These are phyloP conservation scores for Fraxinus sp. DNA, from an alignment of 305 asterid genomes.

Conservation along the genomic window DNA sequence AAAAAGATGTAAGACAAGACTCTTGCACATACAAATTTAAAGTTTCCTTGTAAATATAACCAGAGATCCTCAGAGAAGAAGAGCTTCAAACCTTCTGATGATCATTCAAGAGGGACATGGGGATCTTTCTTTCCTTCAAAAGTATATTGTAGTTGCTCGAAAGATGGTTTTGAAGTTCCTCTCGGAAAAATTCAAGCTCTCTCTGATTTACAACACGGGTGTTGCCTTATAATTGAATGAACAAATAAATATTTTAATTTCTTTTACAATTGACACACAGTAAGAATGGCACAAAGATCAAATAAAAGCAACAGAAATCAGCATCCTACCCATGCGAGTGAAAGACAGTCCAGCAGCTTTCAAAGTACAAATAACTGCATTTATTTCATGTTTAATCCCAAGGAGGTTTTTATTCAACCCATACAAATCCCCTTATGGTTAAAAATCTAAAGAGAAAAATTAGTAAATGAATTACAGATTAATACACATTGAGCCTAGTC, in stretches of 20 bases:
- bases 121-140: slow-evolving; percentile 83
- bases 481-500: background rate
- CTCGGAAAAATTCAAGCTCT: slow-evolving; percentile 79
- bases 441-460: background rate
- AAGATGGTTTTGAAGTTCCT: slow-evolving; percentile 68
- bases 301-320: background rate
- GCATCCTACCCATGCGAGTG: background rate
- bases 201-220: slow-evolving; percentile 83
- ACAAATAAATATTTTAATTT: background rate
- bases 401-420: background rate
- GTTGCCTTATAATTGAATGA: slow-evolving; percentile 48
- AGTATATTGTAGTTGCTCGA: slow-evolving; percentile 80
- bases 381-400: background rate
- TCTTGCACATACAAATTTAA: background rate
- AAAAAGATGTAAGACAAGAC: slow-evolving; percentile 4
- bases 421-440: background rate
- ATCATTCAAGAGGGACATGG: slow-evolving; percentile 82
- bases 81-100: slow-evolving; percentile 65
- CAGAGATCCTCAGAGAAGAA: background rate
- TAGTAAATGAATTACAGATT: background rate
- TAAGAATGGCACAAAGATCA: background rate
- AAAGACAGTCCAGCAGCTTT: background rate
- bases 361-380: background rate
- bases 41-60: slow-evolving; percentile 7
- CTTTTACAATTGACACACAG: background rate